These are phyloP conservation scores for Lupinus albus DNA, from an alignment of 306 rosid species.

Conservation along the genomic window DNA sequence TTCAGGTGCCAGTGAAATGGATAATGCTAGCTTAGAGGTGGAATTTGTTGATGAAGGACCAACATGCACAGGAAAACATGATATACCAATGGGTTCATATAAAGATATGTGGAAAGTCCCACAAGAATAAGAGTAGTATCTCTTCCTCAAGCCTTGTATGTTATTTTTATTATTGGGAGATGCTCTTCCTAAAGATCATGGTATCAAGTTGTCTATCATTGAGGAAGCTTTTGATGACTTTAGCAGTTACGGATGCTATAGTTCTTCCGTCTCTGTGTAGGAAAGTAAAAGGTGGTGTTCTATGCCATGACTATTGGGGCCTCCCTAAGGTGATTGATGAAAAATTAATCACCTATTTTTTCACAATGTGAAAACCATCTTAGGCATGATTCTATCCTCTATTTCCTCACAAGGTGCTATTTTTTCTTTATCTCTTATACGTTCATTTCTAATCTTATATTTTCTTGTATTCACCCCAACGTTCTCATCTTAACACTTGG, in stretches of 20 bases:
- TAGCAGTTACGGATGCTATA: not conserved
- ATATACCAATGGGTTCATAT: not conserved
- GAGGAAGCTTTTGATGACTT: not conserved
- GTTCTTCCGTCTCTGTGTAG: not conserved
- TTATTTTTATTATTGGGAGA: not conserved
- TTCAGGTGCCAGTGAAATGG: not conserved
- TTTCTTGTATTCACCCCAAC: not conserved
- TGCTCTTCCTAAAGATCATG: not conserved
- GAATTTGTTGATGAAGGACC: not conserved
- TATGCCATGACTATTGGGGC: slow-evolving; percentile 47
- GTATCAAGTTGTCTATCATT: not conserved
- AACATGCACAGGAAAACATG: not conserved
- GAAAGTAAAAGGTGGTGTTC: not conserved
- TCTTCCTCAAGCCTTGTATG: too few relatives aligned
- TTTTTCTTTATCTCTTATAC: not conserved
- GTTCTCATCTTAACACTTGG: not conserved
- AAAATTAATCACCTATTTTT: slow-evolving; percentile 47
- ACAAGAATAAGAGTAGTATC: not conserved
- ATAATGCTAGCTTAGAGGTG: not conserved
- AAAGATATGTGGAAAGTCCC: not conserved
- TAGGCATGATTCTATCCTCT: not conserved
- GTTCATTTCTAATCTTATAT: not conserved
- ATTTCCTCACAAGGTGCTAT: not conserved
- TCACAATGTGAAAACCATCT: not conserved
- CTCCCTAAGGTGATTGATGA: slow-evolving; percentile 58